These are phyloP conservation scores for Calendula officinalis DNA, from an alignment of 129 eudicot species.

Conservation along the genomic window DNA sequence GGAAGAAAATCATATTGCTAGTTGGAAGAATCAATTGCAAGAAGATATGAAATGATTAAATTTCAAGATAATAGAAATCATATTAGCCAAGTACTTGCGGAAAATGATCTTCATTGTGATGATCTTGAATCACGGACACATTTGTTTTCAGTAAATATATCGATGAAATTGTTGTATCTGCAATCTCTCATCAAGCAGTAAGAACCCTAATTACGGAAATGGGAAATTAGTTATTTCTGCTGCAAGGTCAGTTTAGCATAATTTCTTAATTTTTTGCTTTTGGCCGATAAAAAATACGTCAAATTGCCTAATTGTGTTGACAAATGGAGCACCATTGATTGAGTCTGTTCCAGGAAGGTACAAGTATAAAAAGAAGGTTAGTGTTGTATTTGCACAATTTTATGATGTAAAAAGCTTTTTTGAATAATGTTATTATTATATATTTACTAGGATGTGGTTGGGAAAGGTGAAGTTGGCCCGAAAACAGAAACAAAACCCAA, in stretches of 20 bases:
- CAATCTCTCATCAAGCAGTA: slow-evolving; percentile 73
- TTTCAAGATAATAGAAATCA: slow-evolving; percentile 88
- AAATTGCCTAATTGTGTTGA: slow-evolving; percentile 5
- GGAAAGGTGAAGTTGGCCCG: too few relatives aligned
- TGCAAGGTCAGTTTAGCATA: slow-evolving; percentile 45
- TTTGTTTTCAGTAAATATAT: slow-evolving; percentile 63
- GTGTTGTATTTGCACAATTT: too few relatives aligned
- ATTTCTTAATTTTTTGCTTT: too few relatives aligned
- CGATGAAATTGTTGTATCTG: slow-evolving; percentile 93
- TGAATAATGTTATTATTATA: too few relatives aligned
- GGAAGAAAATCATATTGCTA: too few relatives aligned
- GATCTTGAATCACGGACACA: slow-evolving; percentile 76
- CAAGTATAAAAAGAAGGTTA: slow-evolving; percentile 42
- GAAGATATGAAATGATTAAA: slow-evolving; percentile 96
- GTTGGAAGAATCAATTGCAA: slow-evolving; percentile 84
- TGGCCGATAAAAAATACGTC: too few relatives aligned
- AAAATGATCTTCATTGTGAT: slow-evolving; percentile 89
- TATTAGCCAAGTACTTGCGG: slow-evolving; percentile 79
- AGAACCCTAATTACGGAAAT: slow-evolving; percentile 72
- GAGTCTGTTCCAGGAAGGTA: slow-evolving; percentile 76
- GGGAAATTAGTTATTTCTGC: slow-evolving; percentile 85
- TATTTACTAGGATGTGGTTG: too few relatives aligned
- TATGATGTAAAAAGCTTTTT: too few relatives aligned
- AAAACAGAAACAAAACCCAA: too few relatives aligned
- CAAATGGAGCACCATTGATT: slow-evolving; percentile 61